Evolutionary conservation across 768 basidiomycete genomes (phyloP), one percentile per base, ranked within the genome.

Genomic region (Dentipellis sp.): DNA sequence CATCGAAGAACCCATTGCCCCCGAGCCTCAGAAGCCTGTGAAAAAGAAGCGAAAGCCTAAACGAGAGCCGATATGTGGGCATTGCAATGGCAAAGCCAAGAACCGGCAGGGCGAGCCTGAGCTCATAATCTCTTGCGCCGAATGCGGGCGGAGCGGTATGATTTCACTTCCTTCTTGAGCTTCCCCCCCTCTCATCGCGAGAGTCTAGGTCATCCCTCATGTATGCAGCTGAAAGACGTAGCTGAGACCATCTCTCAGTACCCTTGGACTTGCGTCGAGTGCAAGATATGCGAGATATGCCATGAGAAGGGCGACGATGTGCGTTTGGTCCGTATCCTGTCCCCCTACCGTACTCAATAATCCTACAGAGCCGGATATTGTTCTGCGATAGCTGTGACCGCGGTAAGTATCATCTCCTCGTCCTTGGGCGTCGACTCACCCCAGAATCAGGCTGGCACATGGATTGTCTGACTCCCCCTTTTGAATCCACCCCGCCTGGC

Each of bases 311-410:
- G 88, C 19, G 87, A 92, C 69, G 92, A 94, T 70, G 94, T 95
- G 71, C 72, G 2, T 34, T 17, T 42, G 23, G 53, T 52, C 59
- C 36, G 36, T 54, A 56, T 55, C 49, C 61, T 40, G 55, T 58
- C 38, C 56, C 60, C 29, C 38, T 23, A 34, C 35, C 57, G n/a
- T 53, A 65, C 69, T 60, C 70, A 52, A 11, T 46, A 22, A 52
- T 36, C 49, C 29, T 29, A 54, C 65, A 94, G 90, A 82, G 78
- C 53, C 79, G 81, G 53, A 84, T 97, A 60, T 69, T 98, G 53
- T 88, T 97, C 63, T 98, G 95, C 68, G 95, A 98, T 76, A 81
- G 76, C 55, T 98, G 95, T 69, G 95, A 98, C 75, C 78, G 92
- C 78, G 48, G 48, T 50, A 1, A 29, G 48, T 50, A 21, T 29